Conservation (phyloP, 352 stramenopile genomes). For the Phytophthora foliorum region DNA sequence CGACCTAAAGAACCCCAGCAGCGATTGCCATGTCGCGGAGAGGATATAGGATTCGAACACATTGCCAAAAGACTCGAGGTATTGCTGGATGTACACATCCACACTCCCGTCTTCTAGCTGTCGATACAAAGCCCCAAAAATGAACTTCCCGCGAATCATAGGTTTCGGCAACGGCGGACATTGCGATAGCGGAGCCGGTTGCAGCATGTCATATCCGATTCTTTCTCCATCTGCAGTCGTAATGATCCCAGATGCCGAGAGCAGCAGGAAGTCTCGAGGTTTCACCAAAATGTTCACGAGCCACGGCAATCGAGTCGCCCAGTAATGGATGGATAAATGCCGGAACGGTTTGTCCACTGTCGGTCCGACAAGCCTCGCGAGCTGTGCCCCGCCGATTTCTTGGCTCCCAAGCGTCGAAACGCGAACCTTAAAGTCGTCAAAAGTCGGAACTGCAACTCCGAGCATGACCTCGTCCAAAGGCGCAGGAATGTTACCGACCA, state of each 20-base stretch:
- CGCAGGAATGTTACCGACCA: slow-evolving; percentile 50
- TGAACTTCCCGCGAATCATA: slow-evolving; percentile 44
- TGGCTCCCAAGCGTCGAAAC: slow-evolving; percentile 34
- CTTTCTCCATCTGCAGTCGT: slow-evolving; percentile 45
- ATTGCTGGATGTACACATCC: slow-evolving; percentile 49
- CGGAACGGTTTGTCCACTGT: slow-evolving; percentile 51
- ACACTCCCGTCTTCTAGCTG: slow-evolving; percentile 39
- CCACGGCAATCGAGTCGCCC: slow-evolving; percentile 47
- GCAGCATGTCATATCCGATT: slow-evolving; percentile 66
- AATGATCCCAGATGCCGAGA: slow-evolving; percentile 53
- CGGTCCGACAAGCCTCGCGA: slow-evolving; percentile 59
- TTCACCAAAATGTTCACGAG: slow-evolving; percentile 54
- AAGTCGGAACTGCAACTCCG: slow-evolving; percentile 50
- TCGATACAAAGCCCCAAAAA: slow-evolving; percentile 43
- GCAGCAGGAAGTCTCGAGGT: slow-evolving; percentile 53
- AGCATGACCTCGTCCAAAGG: slow-evolving; percentile 74
- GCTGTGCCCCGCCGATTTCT: slow-evolving; percentile 50
- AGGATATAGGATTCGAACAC: slow-evolving; percentile 42
- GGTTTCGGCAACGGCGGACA: slow-evolving; percentile 33
- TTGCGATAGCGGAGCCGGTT: slow-evolving; percentile 50
- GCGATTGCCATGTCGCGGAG: slow-evolving; percentile 32
- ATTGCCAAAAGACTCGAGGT: slow-evolving; percentile 39
- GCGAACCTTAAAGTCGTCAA: slow-evolving; percentile 53
- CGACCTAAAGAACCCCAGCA: slow-evolving; percentile 36
- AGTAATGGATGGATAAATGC: slow-evolving; percentile 60